A percentile compares a stretch with the other conserved stretches of the same genome.
These are phyloP conservation scores for Botrytis squamosa DNA, from an alignment of 2,329 filamentous ascomycete species.

Conservation along the genomic window DNA sequence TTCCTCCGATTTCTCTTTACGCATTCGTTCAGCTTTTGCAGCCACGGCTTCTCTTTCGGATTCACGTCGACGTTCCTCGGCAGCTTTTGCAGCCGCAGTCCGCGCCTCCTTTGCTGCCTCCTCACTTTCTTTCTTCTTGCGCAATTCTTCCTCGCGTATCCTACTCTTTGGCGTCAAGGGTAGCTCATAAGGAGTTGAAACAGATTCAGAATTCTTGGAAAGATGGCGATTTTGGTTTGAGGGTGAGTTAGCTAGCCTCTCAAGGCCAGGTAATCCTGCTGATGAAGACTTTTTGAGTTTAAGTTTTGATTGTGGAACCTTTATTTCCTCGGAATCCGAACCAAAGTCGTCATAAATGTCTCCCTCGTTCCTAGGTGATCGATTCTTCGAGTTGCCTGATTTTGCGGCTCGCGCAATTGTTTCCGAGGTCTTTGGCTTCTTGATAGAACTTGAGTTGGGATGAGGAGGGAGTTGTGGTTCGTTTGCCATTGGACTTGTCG, in stretches of 20 bases:
- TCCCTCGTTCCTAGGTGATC: constrained; percentile 19
- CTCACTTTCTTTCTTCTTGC: constrained; percentile 23
- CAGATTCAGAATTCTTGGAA: constrained; percentile 22
- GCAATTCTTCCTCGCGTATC: constrained; percentile 27
- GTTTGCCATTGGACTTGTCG: constrained; percentile 32
- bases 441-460: constrained; percentile 17
- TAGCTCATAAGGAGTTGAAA: constrained; percentile 26
- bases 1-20: constrained; percentile 25
- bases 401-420: background rate
- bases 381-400: background rate
- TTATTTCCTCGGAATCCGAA: constrained; percentile 28
- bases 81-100: constrained; percentile 29
- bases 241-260: constrained; percentile 28
- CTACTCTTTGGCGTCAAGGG: constrained; percentile 34
- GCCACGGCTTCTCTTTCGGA: constrained; percentile 29
- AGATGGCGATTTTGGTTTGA: constrained; percentile 25
- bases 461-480: constrained; percentile 25
- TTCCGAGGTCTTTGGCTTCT: constrained; percentile 23
- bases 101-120: constrained; percentile 26
- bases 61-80: constrained; percentile 27
- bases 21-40: constrained; percentile 25
- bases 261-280: constrained; percentile 24
- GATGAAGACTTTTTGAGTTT: constrained; percentile 28
- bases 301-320: constrained; percentile 26
- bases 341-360: constrained; percentile 35